Base-by-base conservation (phyloP, 148 eudicot species). In the Pharnaceum exiguum region DNA sequence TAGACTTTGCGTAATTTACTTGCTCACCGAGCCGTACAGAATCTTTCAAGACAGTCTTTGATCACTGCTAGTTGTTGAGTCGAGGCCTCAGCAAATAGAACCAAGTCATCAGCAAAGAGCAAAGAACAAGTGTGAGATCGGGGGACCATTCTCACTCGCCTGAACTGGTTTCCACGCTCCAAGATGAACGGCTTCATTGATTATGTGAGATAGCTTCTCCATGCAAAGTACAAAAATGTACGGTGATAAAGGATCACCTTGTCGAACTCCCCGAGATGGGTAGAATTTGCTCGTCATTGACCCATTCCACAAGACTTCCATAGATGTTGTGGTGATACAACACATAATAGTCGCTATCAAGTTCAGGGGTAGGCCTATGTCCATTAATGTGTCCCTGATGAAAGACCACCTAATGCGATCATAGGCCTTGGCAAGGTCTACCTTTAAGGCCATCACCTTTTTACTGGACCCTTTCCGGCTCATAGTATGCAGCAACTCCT, bases 171-270 rank as follows among this genome's bases (percentile, higher is more conserved):
- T 43, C 68, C 68, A 64, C 1, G 0, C 0, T 9, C 22, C 22
- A 0, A 1, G 2, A 0, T 0, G 0, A 1, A 43, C 53, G 0
- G 8, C 6, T 2, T 13, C 13, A 0, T 39, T 23, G 5, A 63
- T 63, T 0, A 42, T 29, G 0, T 30, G 60, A 0, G 52, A 29
- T 1, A 53, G 15, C 0, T 30, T 1, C 5, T 53, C 51, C 59
- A 53, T 9, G 24, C 46, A 26, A 0, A 55, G 18, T 1, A 65
- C 53, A 25, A 65, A 65, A 0, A 55, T 1, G 7, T 40, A 43
- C 0, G 32, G 60, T 1, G 68, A 63, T 0, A 63, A 22, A 2
- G 60, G 60, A 2, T 30, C 54, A 1, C 60, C 68, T 23, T 54
- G 54, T 0, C 69, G 10, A 0, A 54, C 17, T 0, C 69, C 69